Conservation (phyloP, 495 filamentous ascomycete genomes). For the Penicillium canariense region DNA sequence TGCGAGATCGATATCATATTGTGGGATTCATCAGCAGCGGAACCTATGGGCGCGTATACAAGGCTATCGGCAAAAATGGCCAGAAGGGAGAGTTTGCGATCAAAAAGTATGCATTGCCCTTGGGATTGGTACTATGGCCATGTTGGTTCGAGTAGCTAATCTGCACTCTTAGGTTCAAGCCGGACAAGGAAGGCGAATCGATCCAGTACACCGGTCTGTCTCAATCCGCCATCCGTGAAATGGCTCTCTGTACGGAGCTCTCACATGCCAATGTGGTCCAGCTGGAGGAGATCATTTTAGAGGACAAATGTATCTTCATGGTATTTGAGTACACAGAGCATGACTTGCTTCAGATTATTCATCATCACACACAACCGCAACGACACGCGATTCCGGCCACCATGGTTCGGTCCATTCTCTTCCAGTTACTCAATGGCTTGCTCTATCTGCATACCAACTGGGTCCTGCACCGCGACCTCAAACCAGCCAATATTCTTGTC, state of each 20-base stretch:
- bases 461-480: constrained; percentile 95
- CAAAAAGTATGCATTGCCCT: constrained; percentile 66
- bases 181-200: constrained; percentile 95
- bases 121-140: constrained; percentile 3
- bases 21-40: constrained; percentile 97
- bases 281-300: constrained; percentile 91
- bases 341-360: constrained; percentile 96
- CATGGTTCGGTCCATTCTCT: constrained; percentile 88
- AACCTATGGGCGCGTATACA: constrained; percentile 99
- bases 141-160: constrained; percentile 4
- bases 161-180: constrained; percentile 72
- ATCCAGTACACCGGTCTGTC: constrained; percentile 96
- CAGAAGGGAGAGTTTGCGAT: constrained; percentile 82
- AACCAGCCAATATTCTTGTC: constrained; percentile 99
- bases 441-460: constrained; percentile 95
- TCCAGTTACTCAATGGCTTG: constrained; percentile 89
- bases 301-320: constrained; percentile 99
- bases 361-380: constrained; percentile 89
- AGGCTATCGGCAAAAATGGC: constrained; percentile 80
- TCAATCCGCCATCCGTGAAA: constrained; percentile 94
- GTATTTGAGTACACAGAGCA: constrained; percentile 99
- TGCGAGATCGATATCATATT: constrained; percentile 89
- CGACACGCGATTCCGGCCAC: constrained; percentile 82
- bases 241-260: constrained; percentile 96
- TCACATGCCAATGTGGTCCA: constrained; percentile 87